Evolutionary conservation across 192 early-diverging fungal genomes (phyloP), one percentile per base, ranked within the genome.

Genomic region (Jimgerdemannia lactiflua): DNA sequence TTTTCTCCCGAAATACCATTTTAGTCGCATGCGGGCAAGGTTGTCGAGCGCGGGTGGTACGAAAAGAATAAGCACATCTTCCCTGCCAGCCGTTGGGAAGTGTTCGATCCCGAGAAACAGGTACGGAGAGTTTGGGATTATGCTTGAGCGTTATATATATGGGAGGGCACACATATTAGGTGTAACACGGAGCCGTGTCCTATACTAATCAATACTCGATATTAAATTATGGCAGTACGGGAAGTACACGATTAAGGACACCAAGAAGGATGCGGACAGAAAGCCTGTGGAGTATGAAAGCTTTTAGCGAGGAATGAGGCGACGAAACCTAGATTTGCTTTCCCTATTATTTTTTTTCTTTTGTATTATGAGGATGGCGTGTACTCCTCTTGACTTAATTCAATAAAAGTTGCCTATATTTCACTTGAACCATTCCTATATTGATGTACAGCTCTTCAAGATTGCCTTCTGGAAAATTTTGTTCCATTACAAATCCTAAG

Each of bases 1-100:
- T n/a, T n/a, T 64, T 64, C 64, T 64, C 64, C 10, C 64, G 11
- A 10, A 64, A 64, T 14, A 14, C n/a, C 71, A 29, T 43, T 4
- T 63, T 71, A 92, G 87, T 94, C 96, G 43, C 97, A 98, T 75
- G 95, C 96, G 0, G 96, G 95, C 64, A 98, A 98, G 75, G 94
- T 98, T 4, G 91, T 96, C 19, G 93, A 97, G 82, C 84, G 96
- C 19, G 80, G 89, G 3, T 97, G 95, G 92, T 97, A 96, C 72
- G 94, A 95, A 74, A 87, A 91, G 39, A 95, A 97, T 83, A 98
- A 97, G 84, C 97, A 98, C 74, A 97, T 97, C 42, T 97, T 98
- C 78, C 96, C 97, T 4, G 93, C 95, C 3, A 93, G 89, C 59
- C 88, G 97, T 69, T 98, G 95, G 94, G 96, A 98, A 82, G 85